Conservation (phyloP, 2,329 filamentous ascomycete species). For the Colletotrichum sidae region DNA sequence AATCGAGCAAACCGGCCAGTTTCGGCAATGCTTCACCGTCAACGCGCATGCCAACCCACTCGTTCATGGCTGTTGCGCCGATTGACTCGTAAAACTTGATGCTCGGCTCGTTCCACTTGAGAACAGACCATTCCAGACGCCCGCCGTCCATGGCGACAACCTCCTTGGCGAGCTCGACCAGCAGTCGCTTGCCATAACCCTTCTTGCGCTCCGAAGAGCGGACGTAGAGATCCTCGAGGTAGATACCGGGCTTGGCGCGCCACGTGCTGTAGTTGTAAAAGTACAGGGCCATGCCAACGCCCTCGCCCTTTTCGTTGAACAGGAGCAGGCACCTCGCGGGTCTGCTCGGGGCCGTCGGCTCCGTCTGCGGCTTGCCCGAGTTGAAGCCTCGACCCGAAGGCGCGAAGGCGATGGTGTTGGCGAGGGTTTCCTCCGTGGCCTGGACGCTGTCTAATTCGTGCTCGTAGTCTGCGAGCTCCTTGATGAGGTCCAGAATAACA, state of each 20-base stretch:
- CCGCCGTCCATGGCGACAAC: conserved; percentile 77
- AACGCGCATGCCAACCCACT: conserved; percentile 82
- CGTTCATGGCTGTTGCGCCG: conserved; percentile 74
- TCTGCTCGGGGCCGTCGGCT: conserved; percentile 64
- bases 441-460: conserved; percentile 79
- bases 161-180: conserved; percentile 83
- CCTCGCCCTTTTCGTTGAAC: conserved; percentile 58
- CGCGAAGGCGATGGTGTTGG: conserved; percentile 83
- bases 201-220: conserved; percentile 74
- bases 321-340: conserved; percentile 83
- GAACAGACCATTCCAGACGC: conserved; percentile 88
- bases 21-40: conserved; percentile 73
- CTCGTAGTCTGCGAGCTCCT: conserved; percentile 90
- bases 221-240: conserved; percentile 94
- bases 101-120: conserved; percentile 93
- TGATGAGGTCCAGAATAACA: conserved; percentile 83
- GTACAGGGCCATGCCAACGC: conserved; percentile 85
- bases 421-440: conserved; percentile 81
- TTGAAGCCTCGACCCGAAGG: conserved; percentile 54
- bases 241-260: conserved; percentile 87
- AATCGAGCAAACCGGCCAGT: conserved; percentile 61
- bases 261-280: conserved; percentile 98
- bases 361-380: conserved; percentile 54
- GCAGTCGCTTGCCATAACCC: conserved; percentile 82
- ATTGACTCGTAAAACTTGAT: conserved; percentile 85